Evolutionary conservation across 352 stramenopile genomes (phyloP).

Genomic region (Pythium myriotylum): DNA sequence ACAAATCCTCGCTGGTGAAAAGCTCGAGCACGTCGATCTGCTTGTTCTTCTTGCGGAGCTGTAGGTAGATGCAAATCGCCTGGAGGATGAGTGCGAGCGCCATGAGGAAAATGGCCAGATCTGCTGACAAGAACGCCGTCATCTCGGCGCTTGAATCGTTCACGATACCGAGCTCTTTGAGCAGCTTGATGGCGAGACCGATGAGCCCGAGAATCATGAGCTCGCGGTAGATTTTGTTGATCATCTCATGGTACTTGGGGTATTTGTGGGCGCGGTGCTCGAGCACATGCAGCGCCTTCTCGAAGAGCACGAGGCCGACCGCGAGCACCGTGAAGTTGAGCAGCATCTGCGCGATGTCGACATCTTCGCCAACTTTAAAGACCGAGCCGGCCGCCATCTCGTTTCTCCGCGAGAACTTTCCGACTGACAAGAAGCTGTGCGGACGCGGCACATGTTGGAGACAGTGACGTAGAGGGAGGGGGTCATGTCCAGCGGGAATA

Average conservation of each 20-base stretch:
- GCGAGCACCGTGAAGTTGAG: slow-evolving; percentile 50
- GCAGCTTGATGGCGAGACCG: slow-evolving; percentile 36
- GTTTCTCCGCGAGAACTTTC: background rate
- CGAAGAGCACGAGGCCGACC: slow-evolving; percentile 48
- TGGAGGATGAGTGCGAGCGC: slow-evolving; percentile 37
- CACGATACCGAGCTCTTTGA: slow-evolving; percentile 23
- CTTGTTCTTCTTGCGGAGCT: slow-evolving; percentile 33
- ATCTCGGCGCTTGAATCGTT: slow-evolving; percentile 18
- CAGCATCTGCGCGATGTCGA: slow-evolving; percentile 58
- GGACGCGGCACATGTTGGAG: background rate
- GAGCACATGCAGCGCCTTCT: slow-evolving; percentile 46
- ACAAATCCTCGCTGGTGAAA: slow-evolving; percentile 28
- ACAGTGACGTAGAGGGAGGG: background rate
- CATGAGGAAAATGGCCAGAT: slow-evolving; percentile 38
- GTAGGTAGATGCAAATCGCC: slow-evolving; percentile 30
- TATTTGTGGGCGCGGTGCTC: slow-evolving; percentile 48
- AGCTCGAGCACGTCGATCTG: slow-evolving; percentile 23
- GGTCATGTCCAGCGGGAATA: background rate
- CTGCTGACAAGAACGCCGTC: slow-evolving; percentile 36
- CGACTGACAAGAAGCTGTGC: no score
- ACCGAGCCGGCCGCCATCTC: slow-evolving; percentile 35
- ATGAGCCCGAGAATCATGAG: slow-evolving; percentile 39
- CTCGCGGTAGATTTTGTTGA: slow-evolving; percentile 49
- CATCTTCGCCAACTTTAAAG: slow-evolving; percentile 52
- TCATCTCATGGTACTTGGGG: slow-evolving; percentile 68